Evolutionary conservation across 257 asterid species (phyloP), one percentile per base, ranked within the genome.

Genomic region (Pogostemon cablin): DNA sequence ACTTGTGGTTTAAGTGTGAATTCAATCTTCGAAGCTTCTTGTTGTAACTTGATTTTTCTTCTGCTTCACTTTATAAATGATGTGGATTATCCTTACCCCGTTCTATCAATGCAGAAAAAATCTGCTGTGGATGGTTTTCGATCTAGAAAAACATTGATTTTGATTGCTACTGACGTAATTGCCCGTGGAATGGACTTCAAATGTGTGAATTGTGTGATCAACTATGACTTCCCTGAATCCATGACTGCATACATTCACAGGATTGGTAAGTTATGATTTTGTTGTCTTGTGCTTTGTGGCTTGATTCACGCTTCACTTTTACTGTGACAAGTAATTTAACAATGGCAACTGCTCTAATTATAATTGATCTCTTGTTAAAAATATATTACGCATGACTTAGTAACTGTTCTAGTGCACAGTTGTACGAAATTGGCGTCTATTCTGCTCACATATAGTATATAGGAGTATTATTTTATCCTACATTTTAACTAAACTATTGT

Each of bases 161-260:
- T 92, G 81, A 84, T 92, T 20, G 98, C 96, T 39, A 90, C 98
- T 11, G 98, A 92, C 80, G 96, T 89, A 67, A 82, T 92, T 72
- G 90, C 96, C 53, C 96, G 98, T 17, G 98, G 98, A 50, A 92
- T 89, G 98, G 98, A 92, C 82, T 92, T 92, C 77, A 92, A 92
- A 85, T 95, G 96, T n/a, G 82, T 89, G 68, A 87, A 87, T 67
- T 87, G 96, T 68, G 98, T 92, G 41, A 80, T 92, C 77, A 92
- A 92, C 72, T 92, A 92, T 10, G 98, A 92, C 79, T 92, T 92
- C 68, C 98, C 96, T 8, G 96, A 92, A 54, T 88, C 98, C 49
- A 79, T 95, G 41, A 66, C 98, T 62, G 87, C 96, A 72, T 92
- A 92, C 65, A 81, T 92, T 77, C 98, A 92, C 77, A 82, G 96